Conservation (phyloP, 192 early-diverging fungal genomes). For the Pilaira anomala region DNA sequence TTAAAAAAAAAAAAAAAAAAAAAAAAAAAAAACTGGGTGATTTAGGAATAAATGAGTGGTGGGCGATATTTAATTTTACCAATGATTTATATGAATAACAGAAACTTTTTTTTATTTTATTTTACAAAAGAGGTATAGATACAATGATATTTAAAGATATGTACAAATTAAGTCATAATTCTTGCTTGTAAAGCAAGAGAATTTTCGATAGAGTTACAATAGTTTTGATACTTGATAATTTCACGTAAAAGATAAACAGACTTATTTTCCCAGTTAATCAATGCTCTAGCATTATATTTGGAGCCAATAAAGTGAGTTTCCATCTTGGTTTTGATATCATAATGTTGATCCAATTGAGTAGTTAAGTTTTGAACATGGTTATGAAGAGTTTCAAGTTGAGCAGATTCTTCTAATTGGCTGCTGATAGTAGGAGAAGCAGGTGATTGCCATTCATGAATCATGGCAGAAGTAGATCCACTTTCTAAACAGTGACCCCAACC, state of each 20-base stretch:
- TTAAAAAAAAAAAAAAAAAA: too few species aligned
- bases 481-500: conserved; percentile 66
- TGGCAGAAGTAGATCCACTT: conserved; percentile 19
- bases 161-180: background rate
- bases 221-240: conserved; percentile 79
- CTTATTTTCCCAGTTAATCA: conserved; percentile 76
- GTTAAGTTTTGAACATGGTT: conserved; percentile 61
- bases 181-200: conserved; percentile 4
- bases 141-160: too few species aligned
- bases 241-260: conserved; percentile 70
- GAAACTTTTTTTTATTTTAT: too few species aligned
- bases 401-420: conserved; percentile 30
- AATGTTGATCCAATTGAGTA: conserved; percentile 61
- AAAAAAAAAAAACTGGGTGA: too few species aligned
- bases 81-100: too few species aligned
- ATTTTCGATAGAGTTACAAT: conserved; percentile 68
- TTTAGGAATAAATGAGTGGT: too few species aligned
- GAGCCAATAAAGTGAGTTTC: conserved; percentile 51
- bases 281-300: conserved; percentile 55
- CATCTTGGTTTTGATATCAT: conserved; percentile 45
- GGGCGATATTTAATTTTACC: too few species aligned
- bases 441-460: conserved; percentile 43
- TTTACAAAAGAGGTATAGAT: too few species aligned
- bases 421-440: conserved; percentile 40
- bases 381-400: conserved; percentile 58